Evolutionary conservation across 768 basidiomycete genomes (phyloP).

Genomic region (Heimioporus sp.): DNA sequence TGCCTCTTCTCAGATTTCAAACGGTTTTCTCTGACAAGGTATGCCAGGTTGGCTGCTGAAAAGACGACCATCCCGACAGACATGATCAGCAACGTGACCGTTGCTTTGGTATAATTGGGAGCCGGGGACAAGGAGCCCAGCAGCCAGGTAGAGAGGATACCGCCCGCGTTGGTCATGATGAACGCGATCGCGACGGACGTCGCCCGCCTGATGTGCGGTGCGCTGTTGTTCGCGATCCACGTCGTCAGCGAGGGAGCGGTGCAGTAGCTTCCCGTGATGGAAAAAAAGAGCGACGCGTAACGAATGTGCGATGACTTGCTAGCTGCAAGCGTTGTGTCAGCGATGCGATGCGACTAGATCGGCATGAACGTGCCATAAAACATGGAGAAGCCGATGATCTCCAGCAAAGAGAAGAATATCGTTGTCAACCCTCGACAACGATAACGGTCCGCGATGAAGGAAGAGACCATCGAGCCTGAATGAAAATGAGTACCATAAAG

Average conservation of each 20-base stretch:
- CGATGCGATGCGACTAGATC: background rate
- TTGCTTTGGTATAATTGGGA: constrained; percentile 49
- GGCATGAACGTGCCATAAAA: background rate
- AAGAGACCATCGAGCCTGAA: constrained; percentile 37
- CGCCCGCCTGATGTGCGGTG: constrained; percentile 55
- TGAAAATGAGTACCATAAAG: background rate
- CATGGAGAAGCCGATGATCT: constrained; percentile 28
- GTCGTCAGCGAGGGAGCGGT: constrained; percentile 52
- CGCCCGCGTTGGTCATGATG: constrained; percentile 54
- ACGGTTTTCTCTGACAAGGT: constrained; percentile 43
- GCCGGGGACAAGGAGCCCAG: constrained; percentile 48
- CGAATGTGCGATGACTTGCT: constrained; percentile 37
- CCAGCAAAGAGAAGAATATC: constrained; percentile 44
- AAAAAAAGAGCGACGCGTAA: constrained; percentile 59
- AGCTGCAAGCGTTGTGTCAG: constrained; percentile 8
- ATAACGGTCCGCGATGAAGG: constrained; percentile 53
- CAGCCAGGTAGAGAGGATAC: constrained; percentile 64
- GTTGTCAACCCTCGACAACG: constrained; percentile 47
- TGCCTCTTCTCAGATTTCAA: constrained; percentile 41
- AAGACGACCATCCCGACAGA: constrained; percentile 40
- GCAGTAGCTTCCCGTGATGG: constrained; percentile 49
- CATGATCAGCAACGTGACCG: constrained; percentile 35
- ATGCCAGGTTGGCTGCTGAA: constrained; percentile 37
- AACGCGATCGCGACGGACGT: constrained; percentile 56
- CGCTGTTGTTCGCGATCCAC: constrained; percentile 62